Evolutionary conservation across 2,329 filamentous ascomycete species (phyloP), one percentile per base, ranked within the genome.

Genomic region (Aspergillus sp.): DNA sequence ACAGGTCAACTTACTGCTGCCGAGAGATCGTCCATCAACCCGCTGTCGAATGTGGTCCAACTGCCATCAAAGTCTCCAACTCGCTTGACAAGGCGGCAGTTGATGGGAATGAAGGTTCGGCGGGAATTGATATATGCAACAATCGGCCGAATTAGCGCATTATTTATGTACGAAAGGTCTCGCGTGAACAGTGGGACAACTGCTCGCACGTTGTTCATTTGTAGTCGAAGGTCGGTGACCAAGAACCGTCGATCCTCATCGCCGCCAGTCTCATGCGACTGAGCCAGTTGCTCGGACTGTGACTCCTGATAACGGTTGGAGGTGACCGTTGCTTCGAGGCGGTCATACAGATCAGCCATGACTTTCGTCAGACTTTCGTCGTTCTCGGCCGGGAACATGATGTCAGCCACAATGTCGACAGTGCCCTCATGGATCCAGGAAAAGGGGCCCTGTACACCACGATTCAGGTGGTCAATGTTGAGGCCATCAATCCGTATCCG

Each of bases 351-450:
- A 67, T 97, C 92, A n/a, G 88, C 87, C 82, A 99, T 89, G 43
- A 97, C 91, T 70, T 97, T 97, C 20, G 88, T 88, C 51, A 99
- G 87, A 58, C 92, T 89, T 57, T 93, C 91, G 54, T 96, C 89
- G 38, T 85, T 84, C 50, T 97, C 94, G 29, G 86, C 85, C 0
- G 94, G 94, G 56, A 99, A 89, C 85, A 96, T 93, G 59, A 99
- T 86, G 65, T 99, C 94, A 5, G 94, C 89, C 13, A 97, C 87
- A 56, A 99, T 96, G 68, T 99, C 94, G 38, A 99, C 91, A 57
- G 94, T 96, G 31, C 94, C 94, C 73, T 97, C 91, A 60, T 95
- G 89, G 49, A 99, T 99, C 94, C 94, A 99, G 3, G 91, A 92
- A 70, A 99, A 97, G 0, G 93, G 92, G 0, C 94, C 94, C 56